Conservation (phyloP, 805 yeast genomes). For the Citeromyces matritensis region DNA sequence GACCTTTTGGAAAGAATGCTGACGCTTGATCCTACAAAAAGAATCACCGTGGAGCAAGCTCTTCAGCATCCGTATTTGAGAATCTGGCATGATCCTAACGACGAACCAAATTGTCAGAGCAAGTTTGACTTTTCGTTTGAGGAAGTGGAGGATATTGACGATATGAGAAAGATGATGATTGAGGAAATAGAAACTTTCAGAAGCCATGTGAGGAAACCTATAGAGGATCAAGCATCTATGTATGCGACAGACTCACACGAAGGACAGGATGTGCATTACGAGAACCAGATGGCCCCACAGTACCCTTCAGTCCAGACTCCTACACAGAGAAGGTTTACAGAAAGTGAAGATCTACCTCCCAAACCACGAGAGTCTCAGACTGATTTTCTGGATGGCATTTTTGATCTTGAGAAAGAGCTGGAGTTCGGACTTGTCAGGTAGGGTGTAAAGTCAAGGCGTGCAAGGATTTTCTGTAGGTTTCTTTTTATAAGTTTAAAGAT, state of each 20-base stretch:
- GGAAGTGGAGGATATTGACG: slow-evolving; percentile 61
- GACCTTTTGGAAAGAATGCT: slow-evolving; percentile 69
- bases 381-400: slow-evolving; percentile 9
- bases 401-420: slow-evolving; percentile 47
- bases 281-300: slow-evolving; percentile 15
- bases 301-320: slow-evolving; percentile 26
- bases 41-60: slow-evolving; percentile 84
- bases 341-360: slow-evolving; percentile 37
- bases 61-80: slow-evolving; percentile 76
- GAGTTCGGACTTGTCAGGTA: slow-evolving; percentile 55
- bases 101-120: slow-evolving; percentile 71
- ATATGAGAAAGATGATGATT: slow-evolving; percentile 62
- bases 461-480: slow-evolving; percentile 1
- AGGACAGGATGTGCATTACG: slow-evolving; percentile 3
- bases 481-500: too few relatives aligned
- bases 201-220: slow-evolving; percentile 66
- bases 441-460: slow-evolving; percentile 2
- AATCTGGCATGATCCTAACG: slow-evolving; percentile 87
- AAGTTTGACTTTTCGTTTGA: slow-evolving; percentile 86
- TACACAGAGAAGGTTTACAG: slow-evolving; percentile 19
- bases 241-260: slow-evolving; percentile 9
- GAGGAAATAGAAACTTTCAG: slow-evolving; percentile 72
- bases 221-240: slow-evolving; percentile 28
- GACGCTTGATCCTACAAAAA: slow-evolving; percentile 70
- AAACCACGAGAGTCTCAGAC: slow-evolving; percentile 37